Conservation (phyloP, 257 asterid genomes). For the Solanum bulbocastanum region DNA sequence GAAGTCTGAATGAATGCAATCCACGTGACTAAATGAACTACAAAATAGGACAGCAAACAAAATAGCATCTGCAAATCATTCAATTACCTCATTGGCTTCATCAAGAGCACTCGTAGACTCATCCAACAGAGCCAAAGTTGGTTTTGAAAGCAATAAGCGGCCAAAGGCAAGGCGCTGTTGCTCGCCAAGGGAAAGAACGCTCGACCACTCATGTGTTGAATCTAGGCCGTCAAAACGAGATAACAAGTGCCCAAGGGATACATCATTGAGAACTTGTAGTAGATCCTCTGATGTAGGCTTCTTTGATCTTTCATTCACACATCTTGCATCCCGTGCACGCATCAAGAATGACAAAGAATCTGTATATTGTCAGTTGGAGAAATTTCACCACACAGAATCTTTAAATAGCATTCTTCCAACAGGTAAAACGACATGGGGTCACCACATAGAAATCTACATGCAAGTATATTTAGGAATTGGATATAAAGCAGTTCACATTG, state of each 20-base stretch:
- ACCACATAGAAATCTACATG: not conserved
- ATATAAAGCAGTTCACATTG: not conserved
- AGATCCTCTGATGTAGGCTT: constrained; percentile 61
- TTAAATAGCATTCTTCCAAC: not conserved
- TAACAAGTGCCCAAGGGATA: constrained; percentile 44
- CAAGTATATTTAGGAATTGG: not conserved
- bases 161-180: constrained; percentile 86
- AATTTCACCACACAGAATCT: not conserved
- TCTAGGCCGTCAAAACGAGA: constrained; percentile 53
- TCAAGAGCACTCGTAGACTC: constrained; percentile 87
- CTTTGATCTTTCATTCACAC: constrained; percentile 13
- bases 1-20: not conserved
- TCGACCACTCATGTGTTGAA: constrained; percentile 62
- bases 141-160: constrained; percentile 64
- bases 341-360: constrained; percentile 42
- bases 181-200: constrained; percentile 84
- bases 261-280: constrained; percentile 52
- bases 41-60: not conserved
- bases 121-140: constrained; percentile 55
- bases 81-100: constrained; percentile 71
- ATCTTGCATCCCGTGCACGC: constrained; percentile 6
- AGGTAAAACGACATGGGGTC: not conserved
- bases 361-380: constrained; percentile 12
- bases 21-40: not conserved
- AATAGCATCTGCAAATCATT: not conserved